These are phyloP conservation scores for Moniliophthora roreri DNA, from an alignment of 1,284 basidiomycete species.

Conservation along the genomic window DNA sequence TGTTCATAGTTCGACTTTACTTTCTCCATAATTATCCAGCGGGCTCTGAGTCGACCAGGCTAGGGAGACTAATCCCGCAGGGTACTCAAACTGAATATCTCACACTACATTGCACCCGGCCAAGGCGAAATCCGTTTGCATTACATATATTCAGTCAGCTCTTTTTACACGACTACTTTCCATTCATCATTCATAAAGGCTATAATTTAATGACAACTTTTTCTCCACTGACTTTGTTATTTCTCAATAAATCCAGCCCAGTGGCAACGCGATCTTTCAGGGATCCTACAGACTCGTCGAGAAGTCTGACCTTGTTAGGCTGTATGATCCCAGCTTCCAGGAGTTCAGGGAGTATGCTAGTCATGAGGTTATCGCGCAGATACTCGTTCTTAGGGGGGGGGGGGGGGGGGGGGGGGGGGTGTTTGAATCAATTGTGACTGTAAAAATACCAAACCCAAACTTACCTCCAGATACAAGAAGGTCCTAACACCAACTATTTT, in stretches of 20 bases:
- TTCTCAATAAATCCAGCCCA: conserved; percentile 42
- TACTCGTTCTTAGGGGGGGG: conserved; percentile 33
- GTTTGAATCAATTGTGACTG: no score
- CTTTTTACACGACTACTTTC: no score
- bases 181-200: no score
- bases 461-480: conserved; percentile 40
- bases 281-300: conserved; percentile 35
- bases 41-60: no score
- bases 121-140: no score
- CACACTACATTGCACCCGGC: no score
- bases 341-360: conserved; percentile 42
- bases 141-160: no score
- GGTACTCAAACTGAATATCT: no score
- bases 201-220: conserved; percentile 44
- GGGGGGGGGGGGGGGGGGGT: neutral
- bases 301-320: conserved; percentile 39
- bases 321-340: conserved; percentile 35
- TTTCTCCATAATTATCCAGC: no score
- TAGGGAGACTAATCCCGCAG: no score
- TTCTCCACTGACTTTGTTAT: conserved; percentile 47
- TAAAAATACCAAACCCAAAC: no score
- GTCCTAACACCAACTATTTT: conserved; percentile 40
- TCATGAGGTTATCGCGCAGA: conserved; percentile 42
- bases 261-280: conserved; percentile 38
- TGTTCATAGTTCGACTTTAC: no score